A percentile compares a stretch with the other conserved stretches of the same genome.
These are phyloP conservation scores for Cercophora newfieldiana DNA, from an alignment of 495 filamentous ascomycete species.

Conservation along the genomic window DNA sequence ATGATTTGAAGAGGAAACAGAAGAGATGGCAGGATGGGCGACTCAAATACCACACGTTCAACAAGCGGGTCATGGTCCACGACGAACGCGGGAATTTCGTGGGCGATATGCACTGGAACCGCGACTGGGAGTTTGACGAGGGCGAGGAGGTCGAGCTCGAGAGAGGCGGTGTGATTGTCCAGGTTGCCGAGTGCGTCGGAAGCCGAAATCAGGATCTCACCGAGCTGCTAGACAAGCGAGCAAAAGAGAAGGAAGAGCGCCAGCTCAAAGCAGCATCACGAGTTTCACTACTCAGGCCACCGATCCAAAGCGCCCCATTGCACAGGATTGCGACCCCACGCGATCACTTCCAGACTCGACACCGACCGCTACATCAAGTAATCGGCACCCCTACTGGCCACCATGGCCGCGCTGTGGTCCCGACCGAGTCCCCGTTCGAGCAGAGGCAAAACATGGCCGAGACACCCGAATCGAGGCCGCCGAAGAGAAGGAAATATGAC, in stretches of 20 bases:
- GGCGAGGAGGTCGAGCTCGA: constrained; percentile 85
- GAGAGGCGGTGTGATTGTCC: constrained; percentile 68
- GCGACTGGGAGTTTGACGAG: constrained; percentile 61
- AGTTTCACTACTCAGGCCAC: constrained; percentile 17
- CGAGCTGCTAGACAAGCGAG: constrained; percentile 66
- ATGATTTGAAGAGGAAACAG: constrained; percentile 79
- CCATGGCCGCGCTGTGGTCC: constrained; percentile 50
- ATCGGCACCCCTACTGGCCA: constrained; percentile 51
- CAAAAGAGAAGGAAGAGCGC: constrained; percentile 50
- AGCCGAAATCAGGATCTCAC: constrained; percentile 74
- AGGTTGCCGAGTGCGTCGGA: constrained; percentile 74
- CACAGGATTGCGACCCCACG: not conserved
- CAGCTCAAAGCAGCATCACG: constrained; percentile 36
- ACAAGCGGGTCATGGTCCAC: constrained; percentile 88
- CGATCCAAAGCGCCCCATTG: constrained; percentile 15
- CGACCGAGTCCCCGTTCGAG: constrained; percentile 52
- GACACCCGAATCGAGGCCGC: constrained; percentile 22
- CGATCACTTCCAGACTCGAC: constrained; percentile 38
- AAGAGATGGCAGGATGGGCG: constrained; percentile 94
- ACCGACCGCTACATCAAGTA: constrained; percentile 46
- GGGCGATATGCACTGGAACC: constrained; percentile 81
- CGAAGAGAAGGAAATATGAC: constrained; percentile 42
- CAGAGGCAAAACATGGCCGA: constrained; percentile 37
- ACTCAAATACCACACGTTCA: constrained; percentile 85
- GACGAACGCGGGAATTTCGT: constrained; percentile 77